A percentile compares a stretch with the other conserved stretches of the same genome.
Conservation (phyloP, 208 protist genomes). For the Tritrichomonas foetus region DNA sequence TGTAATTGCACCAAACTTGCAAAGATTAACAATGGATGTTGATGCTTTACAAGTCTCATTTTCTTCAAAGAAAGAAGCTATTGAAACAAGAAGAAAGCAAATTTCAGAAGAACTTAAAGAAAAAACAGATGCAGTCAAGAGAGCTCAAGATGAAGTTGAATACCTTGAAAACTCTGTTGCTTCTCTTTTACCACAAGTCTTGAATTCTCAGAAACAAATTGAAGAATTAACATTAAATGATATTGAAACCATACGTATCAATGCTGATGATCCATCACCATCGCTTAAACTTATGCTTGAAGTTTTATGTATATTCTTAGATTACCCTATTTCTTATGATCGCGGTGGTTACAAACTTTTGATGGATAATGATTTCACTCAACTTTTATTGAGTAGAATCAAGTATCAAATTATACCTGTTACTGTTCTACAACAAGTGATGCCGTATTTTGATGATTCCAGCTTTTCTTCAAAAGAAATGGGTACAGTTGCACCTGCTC, state of each 20-base stretch:
- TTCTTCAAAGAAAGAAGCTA: not conserved
- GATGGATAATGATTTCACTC: not conserved
- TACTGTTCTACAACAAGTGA: not conserved
- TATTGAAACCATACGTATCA: constrained; percentile 3
- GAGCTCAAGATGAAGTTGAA: not conserved
- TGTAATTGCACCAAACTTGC: not conserved
- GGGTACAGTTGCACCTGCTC: not conserved
- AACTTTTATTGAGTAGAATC: not conserved
- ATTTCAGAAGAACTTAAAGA: constrained; percentile 8
- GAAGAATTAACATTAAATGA: not conserved
- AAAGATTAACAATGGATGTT: not conserved
- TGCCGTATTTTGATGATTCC: not conserved
- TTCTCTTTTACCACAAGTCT: not conserved
- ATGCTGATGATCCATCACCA: not conserved
- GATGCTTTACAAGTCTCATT: not conserved
- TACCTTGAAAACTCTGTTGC: not conserved
- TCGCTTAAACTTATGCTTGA: not conserved
- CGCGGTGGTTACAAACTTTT: not conserved
- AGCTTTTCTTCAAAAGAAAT: not conserved
- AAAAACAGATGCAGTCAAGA: not conserved
- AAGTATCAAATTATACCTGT: not conserved
- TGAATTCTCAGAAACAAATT: not conserved
- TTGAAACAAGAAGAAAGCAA: not conserved
- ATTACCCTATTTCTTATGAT: not conserved
- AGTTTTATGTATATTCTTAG: not conserved